Conservation (phyloP, 352 stramenopile genomes). For the Pythium utonaiense region DNA sequence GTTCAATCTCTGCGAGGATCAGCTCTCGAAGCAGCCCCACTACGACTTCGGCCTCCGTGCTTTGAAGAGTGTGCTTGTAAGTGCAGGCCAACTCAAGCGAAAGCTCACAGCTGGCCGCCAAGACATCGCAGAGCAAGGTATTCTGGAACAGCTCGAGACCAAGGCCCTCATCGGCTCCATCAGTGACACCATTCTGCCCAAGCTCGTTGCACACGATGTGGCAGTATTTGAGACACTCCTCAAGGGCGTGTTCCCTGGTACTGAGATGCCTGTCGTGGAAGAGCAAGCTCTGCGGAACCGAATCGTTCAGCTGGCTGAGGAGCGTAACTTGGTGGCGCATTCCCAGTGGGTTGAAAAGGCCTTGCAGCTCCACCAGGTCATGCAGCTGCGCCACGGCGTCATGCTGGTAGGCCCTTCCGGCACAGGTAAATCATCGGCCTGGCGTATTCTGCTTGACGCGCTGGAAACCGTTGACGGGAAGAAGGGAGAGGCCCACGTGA, state of each 20-base stretch:
- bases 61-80: conserved; percentile 98
- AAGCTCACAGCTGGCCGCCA: conserved; percentile 72
- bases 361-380: conserved; percentile 98
- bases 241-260: conserved; percentile 96
- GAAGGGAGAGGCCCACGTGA: conserved; percentile 97
- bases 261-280: conserved; percentile 74
- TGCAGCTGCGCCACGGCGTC: conserved; percentile 96
- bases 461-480: conserved; percentile 94
- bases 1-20: conserved; percentile 97
- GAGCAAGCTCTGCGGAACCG: conserved; percentile 86
- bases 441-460: conserved; percentile 91
- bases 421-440: conserved; percentile 96
- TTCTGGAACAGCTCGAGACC: conserved; percentile 86
- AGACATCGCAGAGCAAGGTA: conserved; percentile 21
- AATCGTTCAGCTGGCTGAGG: conserved; percentile 91
- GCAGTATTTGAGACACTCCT: conserved; percentile 96
- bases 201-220: conserved; percentile 98
- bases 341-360: conserved; percentile 98
- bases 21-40: conserved; percentile 98
- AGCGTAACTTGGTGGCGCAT: conserved; percentile 83
- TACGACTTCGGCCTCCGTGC: conserved; percentile 99
- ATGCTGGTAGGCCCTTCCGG: conserved; percentile 98
- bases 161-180: conserved; percentile 96
- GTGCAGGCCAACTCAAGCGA: conserved; percentile 97
- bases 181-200: conserved; percentile 99